Conservation (phyloP, 331 rosid genomes). For the Rosa hybrid region DNA sequence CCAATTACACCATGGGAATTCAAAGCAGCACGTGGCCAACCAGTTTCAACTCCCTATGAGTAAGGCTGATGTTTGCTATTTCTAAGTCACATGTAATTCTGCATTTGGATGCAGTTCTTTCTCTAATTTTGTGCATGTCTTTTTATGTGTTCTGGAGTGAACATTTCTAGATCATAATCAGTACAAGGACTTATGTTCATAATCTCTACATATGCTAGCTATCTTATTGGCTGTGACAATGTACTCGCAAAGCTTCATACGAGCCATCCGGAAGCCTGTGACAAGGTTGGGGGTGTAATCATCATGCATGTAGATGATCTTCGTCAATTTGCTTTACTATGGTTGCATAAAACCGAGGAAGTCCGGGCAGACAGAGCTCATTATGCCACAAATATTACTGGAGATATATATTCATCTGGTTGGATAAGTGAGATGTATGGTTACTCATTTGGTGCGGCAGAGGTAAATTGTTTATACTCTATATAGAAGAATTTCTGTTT, state of each 20-base stretch:
- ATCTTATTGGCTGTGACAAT: conserved; percentile 95
- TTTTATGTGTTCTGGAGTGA: not conserved
- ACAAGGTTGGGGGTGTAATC: conserved; percentile 98
- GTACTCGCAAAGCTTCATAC: conserved; percentile 92
- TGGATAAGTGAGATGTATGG: conserved; percentile 99
- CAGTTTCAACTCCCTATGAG: conserved; percentile 98
- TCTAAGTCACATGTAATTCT: conserved; percentile 8
- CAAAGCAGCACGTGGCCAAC: conserved; percentile 83
- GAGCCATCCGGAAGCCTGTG: conserved; percentile 94
- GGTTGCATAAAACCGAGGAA: conserved; percentile 98
- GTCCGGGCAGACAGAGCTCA: conserved; percentile 97
- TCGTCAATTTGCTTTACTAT: conserved; percentile 73
- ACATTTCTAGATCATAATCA: conserved; percentile 9
- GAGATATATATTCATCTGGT: conserved; percentile 87
- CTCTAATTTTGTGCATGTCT: conserved; percentile 7
- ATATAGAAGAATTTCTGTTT: not conserved
- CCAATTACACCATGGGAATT: conserved; percentile 98
- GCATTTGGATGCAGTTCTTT: not conserved
- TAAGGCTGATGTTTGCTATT: conserved; percentile 37
- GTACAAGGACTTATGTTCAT: conserved; percentile 13
- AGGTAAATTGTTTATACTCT: conserved; percentile 49
- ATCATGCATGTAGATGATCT: conserved; percentile 97
- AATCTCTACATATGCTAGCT: conserved; percentile 46
- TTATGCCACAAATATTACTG: conserved; percentile 89
- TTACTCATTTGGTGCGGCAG: conserved; percentile 97